Evolutionary conservation across 2,329 filamentous ascomycete genomes (phyloP), one percentile per base, ranked within the genome.

Genomic region (Thermothelomyces thermophilus): DNA sequence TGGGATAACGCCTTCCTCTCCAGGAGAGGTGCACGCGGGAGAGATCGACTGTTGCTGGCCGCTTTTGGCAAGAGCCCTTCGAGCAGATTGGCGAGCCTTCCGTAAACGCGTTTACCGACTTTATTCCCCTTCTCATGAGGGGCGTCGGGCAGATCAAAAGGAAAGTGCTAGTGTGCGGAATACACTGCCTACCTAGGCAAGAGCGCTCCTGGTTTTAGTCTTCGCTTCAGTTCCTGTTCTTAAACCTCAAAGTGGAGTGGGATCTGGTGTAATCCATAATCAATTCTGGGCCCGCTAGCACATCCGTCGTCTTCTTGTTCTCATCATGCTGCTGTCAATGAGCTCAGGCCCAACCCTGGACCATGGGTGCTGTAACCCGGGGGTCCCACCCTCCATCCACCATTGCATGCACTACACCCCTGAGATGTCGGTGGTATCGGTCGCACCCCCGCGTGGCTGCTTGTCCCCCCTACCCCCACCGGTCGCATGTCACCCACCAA

Each of bases 381-480:
- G 41, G 24, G 45, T 24, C 10, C 30, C 30, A 19, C 28, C 44
- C 28, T 28, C 14, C 19, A 37, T 16, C 9, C 24, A 26, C 24
- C 24, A 26, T 26, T 9, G 16, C 41, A 28, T 17, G n/a, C n/a
- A n/a, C n/a, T n/a, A n/a, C n/a, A n/a, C n/a, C n/a, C n/a, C n/a
- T 26, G 24, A 24, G 34, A 31, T 26, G 34, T 40, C 33, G 50
- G 28, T 40, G 34, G 44, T 41, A 52, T 44, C 35, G 34, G 26
- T 26, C 44, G 24, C 41, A 26, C 50, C 50, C 50, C 50, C 50
- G 50, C 50, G 50, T 52, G 46, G 50, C 41, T 49, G 41, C 41
- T 33, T 34, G 22, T 13, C 45, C 50, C 41, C 43, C 42, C 33
- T 31, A 9, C 24, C 24, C 24, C 41, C 28, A 13, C 14, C 39